Base-by-base conservation (phyloP, 2,329 filamentous ascomycete species). In the Colletotrichum eremochloae region DNA sequence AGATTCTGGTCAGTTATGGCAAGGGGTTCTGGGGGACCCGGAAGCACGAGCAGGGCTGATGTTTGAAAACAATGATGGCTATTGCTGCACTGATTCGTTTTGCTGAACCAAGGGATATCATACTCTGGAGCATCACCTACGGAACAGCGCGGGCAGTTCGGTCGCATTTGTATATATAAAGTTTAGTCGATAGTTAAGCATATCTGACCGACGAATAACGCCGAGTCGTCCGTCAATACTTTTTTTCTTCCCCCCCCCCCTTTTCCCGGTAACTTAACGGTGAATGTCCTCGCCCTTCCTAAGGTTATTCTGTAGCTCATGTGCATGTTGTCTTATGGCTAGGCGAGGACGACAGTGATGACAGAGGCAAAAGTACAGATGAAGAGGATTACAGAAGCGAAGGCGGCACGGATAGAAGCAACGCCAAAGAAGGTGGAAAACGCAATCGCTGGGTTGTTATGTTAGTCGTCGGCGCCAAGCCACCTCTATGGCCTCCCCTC, bases 1-100 rank as follows among this genome's bases (percentile, higher is more conserved):
- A 92, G 83, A 88, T 92, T 65, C 77, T 92, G 63, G 88, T 92
- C 15, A 91, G 88, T 75, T 92, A 92, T 76, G 91, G 90, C 7
- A 92, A 90, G 78, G 91, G 91, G 0, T 92, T 93, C 74, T 92
- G 90, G 89, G 68, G 62, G n/a, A 24, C 24, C 31, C 42, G 64
- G n/a, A 60, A 31, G 63, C n/a, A 60, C 3, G 38, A 60, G 38
- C 50, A 31, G 24, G 20, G n/a, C 12, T 63, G 61, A 63, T 24
- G 24, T 42, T 20, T n/a, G 33, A 24, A 29, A 29, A 29, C 9
- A 38, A 3, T 6, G 11, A 40, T 29, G 38, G 14, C 9, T 18
- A 14, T 42, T 42, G 36, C 20, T 58, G n/a, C 7, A 58, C 6
- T 42, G 12, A 4, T 40, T 42, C 55, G 9, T 42, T 7, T 29